phyloP scores from a whole-genome alignment of 805 yeast genomes.

The Komagataella mondaviorum region DNA sequence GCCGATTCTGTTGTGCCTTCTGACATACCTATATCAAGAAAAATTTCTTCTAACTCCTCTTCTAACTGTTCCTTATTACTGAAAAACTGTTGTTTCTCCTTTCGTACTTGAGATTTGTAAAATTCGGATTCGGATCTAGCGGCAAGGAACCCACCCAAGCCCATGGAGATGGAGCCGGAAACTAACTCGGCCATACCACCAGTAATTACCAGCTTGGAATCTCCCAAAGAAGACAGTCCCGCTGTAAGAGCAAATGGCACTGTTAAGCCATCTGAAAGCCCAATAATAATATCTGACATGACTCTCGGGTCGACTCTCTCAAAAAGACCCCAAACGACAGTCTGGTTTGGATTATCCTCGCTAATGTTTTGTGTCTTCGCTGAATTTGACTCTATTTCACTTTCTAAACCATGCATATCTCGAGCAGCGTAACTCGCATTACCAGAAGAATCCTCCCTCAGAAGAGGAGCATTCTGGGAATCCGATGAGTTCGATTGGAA shows the following conservation, averaged over 20 bases:
- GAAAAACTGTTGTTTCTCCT: constrained; percentile 57
- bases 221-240: constrained; percentile 84
- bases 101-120: constrained; percentile 55
- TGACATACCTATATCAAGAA: constrained; percentile 60
- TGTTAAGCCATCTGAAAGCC: constrained; percentile 88
- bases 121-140: constrained; percentile 81
- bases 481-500: not conserved
- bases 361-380: not conserved
- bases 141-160: constrained; percentile 91
- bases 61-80: constrained; percentile 51
- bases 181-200: constrained; percentile 98
- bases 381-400: not conserved
- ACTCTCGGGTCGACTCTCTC: constrained; percentile 75
- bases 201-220: constrained; percentile 80
- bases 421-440: not conserved
- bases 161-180: constrained; percentile 96
- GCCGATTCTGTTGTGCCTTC: constrained; percentile 65
- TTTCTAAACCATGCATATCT: not conserved
- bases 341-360: not conserved
- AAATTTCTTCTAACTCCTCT: constrained; percentile 70
- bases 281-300: constrained; percentile 87
- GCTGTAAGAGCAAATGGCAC: constrained; percentile 99
- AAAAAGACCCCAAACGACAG: constrained; percentile 16
- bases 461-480: not conserved
- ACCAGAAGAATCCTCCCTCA: not conserved